These are phyloP conservation scores for Saxophila tyrrhenica DNA, from an alignment of 495 filamentous ascomycete genomes.

Conservation along the genomic window DNA sequence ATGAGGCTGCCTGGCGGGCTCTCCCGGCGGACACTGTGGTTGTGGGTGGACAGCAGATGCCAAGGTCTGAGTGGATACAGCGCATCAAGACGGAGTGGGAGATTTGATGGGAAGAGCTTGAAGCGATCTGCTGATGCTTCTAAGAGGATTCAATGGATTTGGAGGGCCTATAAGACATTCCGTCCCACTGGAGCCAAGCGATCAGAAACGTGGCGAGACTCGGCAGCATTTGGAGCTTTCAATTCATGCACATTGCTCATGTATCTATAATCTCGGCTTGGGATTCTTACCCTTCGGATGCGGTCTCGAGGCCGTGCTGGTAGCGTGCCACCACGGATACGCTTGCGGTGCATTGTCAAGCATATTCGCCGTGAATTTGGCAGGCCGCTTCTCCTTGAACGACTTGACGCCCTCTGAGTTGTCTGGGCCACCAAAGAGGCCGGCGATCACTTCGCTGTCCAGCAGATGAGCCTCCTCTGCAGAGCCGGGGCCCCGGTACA, in stretches of 20 bases:
- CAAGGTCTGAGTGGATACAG: background rate
- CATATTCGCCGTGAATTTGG: conserved; percentile 43
- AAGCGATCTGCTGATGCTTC: background rate
- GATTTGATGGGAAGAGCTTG: background rate
- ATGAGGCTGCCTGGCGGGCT: background rate
- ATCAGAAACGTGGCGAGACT: background rate
- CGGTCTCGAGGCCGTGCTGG: conserved; percentile 15
- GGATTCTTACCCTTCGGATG: background rate
- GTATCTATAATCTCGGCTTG: background rate
- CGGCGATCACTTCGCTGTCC: conserved; percentile 45
- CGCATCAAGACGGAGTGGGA: conserved; percentile 1
- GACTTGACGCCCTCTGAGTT: conserved; percentile 32
- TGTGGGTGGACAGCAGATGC: background rate
- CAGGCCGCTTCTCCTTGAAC: conserved; percentile 35
- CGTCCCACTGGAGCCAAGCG: background rate
- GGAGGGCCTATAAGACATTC: background rate
- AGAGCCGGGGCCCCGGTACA: conserved; percentile 45
- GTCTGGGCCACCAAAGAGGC: conserved; percentile 38
- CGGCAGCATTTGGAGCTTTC: no score
- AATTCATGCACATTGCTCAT: no score
- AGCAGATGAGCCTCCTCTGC: conserved; percentile 49
- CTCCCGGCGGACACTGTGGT: background rate
- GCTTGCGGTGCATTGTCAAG: conserved; percentile 32
- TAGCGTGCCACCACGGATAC: conserved; percentile 40
- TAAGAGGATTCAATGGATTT: background rate